Evolutionary conservation across 169 alveolate species (phyloP).

Genomic region (Eimeria praecox): DNA sequence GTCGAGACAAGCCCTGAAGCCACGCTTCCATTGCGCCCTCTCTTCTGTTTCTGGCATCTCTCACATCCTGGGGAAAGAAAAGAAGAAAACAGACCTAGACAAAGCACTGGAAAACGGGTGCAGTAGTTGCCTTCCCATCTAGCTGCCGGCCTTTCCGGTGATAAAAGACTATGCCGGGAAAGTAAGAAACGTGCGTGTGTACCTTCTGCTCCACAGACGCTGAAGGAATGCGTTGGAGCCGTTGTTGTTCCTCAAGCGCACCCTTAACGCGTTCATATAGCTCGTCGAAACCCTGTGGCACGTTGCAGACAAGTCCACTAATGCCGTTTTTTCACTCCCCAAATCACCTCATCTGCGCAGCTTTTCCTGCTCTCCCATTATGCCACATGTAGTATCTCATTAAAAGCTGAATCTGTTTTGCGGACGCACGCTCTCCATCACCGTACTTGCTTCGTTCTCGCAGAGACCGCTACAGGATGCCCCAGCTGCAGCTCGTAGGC

Average conservation of each 20-base stretch:
- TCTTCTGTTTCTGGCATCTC: background rate
- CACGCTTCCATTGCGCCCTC: slow-evolving; percentile 78
- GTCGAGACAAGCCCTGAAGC: slow-evolving; percentile 81
- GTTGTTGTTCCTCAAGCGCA: background rate
- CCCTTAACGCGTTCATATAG: slow-evolving; percentile 4
- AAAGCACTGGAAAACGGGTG: background rate
- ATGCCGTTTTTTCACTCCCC: background rate
- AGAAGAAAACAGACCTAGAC: background rate
- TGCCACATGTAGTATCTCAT: background rate
- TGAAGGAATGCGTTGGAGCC: background rate
- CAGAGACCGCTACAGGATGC: slow-evolving; percentile 83
- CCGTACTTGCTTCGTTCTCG: slow-evolving; percentile 79
- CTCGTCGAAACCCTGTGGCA: slow-evolving; percentile 58
- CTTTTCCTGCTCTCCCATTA: background rate
- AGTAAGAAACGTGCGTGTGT: background rate
- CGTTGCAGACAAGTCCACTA: slow-evolving; percentile 12
- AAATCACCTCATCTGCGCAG: background rate
- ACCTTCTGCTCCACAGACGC: slow-evolving; percentile 16
- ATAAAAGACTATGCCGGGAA: background rate
- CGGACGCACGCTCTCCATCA: background rate
- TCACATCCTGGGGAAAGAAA: background rate
- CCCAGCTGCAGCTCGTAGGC: slow-evolving; percentile 83
- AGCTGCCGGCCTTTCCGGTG: background rate
- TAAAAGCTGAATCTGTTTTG: background rate
- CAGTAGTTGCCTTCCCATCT: background rate